Conservation (phyloP, 257 asterid species). For the Asclepias syriaca region DNA sequence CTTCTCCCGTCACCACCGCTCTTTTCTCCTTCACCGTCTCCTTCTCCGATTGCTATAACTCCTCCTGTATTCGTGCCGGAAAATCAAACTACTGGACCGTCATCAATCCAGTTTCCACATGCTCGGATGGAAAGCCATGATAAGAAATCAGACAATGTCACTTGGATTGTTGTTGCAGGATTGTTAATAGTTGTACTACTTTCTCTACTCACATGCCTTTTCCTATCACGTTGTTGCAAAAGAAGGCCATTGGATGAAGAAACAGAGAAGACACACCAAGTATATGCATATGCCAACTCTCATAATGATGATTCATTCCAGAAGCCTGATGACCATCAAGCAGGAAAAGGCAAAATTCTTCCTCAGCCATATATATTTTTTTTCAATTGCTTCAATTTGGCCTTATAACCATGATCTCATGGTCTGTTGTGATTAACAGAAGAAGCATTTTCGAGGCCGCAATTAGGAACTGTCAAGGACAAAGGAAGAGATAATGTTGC, state of each 20-base stretch:
- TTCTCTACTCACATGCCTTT: slow-evolving; percentile 43
- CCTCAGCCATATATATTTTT: background rate
- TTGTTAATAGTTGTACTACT: slow-evolving; percentile 35
- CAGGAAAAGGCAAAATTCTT: slow-evolving; percentile 38
- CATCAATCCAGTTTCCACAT: slow-evolving; percentile 33
- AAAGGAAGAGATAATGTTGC: slow-evolving; percentile 4
- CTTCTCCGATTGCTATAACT: slow-evolving; percentile 45
- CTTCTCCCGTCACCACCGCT: slow-evolving; percentile 67
- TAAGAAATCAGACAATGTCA: slow-evolving; percentile 25
- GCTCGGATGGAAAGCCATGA: slow-evolving; percentile 26
- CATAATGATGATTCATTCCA: slow-evolving; percentile 29
- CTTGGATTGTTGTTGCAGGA: slow-evolving; percentile 53
- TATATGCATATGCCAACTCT: slow-evolving; percentile 26
- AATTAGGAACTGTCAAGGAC: background rate
- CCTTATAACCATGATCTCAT: slow-evolving; percentile 6
- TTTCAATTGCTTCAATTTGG: background rate
- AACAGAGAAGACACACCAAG: slow-evolving; percentile 25
- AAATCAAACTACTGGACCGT: slow-evolving; percentile 32
- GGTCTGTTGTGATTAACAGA: background rate
- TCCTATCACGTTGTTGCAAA: slow-evolving; percentile 42
- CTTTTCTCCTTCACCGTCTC: slow-evolving; percentile 35
- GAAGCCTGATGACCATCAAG: slow-evolving; percentile 33
- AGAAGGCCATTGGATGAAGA: slow-evolving; percentile 27
- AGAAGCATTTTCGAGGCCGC: background rate
- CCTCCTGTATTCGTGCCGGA: slow-evolving; percentile 40